phyloP scores from a whole-genome alignment of 2,329 filamentous ascomycete species.

The Alternaria sp. region DNA sequence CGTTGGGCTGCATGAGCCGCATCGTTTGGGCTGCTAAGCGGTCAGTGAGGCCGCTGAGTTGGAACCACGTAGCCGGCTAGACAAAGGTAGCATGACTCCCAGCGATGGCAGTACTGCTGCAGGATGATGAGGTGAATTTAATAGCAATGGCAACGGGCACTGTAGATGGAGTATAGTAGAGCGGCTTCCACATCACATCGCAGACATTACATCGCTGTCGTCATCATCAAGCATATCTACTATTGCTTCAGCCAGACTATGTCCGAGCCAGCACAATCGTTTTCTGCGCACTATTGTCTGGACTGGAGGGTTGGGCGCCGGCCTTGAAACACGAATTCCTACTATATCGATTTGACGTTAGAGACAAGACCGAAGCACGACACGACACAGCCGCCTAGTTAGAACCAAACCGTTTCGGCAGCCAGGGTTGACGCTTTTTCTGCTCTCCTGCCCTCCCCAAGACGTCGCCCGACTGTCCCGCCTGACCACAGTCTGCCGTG shows the following conservation, averaged over 20 bases:
- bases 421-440: neutral
- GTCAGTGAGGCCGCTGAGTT: slow-evolving; percentile 22
- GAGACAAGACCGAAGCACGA: neutral
- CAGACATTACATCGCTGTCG: slow-evolving; percentile 6
- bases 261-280: slow-evolving; percentile 39
- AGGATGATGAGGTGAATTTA: slow-evolving; percentile 11
- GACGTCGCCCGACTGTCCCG: slow-evolving; percentile 1
- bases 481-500: slow-evolving; percentile 2
- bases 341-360: neutral
- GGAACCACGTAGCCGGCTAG: slow-evolving; percentile 30
- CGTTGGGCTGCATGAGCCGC: slow-evolving; percentile 29
- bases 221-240: slow-evolving; percentile 14
- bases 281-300: slow-evolving; percentile 40
- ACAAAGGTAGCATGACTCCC: slow-evolving; percentile 2
- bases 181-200: slow-evolving; percentile 4
- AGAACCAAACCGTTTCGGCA: neutral
- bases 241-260: slow-evolving; percentile 37
- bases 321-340: slow-evolving; percentile 19
- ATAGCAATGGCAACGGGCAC: slow-evolving; percentile 14
- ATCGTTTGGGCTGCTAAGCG: slow-evolving; percentile 25
- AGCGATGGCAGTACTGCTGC: neutral
- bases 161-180: slow-evolving; percentile 16
- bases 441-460: slow-evolving; percentile 6
- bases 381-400: neutral
- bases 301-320: slow-evolving; percentile 48